Base-by-base conservation (phyloP, 768 basidiomycete species). In the Cytidiella melzeri region DNA sequence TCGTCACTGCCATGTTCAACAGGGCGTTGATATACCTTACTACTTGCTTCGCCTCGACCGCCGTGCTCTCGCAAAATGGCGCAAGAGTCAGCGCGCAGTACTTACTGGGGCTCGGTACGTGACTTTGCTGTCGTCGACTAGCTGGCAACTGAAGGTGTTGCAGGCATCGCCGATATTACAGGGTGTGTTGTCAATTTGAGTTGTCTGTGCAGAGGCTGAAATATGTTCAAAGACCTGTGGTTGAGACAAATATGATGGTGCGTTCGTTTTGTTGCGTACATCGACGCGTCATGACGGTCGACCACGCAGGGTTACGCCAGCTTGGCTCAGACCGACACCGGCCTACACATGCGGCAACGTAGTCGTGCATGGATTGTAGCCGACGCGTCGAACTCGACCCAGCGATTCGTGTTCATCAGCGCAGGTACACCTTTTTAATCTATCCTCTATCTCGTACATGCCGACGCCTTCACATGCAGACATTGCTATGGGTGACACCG, bases 241-340 rank as follows among this genome's bases (percentile, higher is more conserved):
- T 88, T 5, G 85, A 90, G 69, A 89, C 87, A 15, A 87, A 87
- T 54, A 84, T 88, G 81, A 86, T 87, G 84, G 84, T 80, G 62
- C 41, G 66, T 44, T 28, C 40, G 25, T 11, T 43, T 42, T 13
- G 19, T 39, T 26, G 43, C 38, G 27, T 25, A 42, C 30, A 39
- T 26, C 45, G 24, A 30, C 28, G 25, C 20, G 50, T 24, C 46
- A 18, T 39, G 19, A 47, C 11, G 46, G n/a, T 41, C 50, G 26
- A 10, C 9, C 20, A 45, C 15, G 1, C 26, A 84, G 81, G 86
- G 87, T 6, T 89, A 87, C 62, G 86, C 84, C 3, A 72, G 67
- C 1, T 58, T 81, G 6, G 59, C 70, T 1, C 87, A 91, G 62
- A 81, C 77, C 1, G 84, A 83, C 59, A 83, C 79, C 0, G 87